phyloP scores from a whole-genome alignment of 129 eudicot species.

The Saussurea involucrata region DNA sequence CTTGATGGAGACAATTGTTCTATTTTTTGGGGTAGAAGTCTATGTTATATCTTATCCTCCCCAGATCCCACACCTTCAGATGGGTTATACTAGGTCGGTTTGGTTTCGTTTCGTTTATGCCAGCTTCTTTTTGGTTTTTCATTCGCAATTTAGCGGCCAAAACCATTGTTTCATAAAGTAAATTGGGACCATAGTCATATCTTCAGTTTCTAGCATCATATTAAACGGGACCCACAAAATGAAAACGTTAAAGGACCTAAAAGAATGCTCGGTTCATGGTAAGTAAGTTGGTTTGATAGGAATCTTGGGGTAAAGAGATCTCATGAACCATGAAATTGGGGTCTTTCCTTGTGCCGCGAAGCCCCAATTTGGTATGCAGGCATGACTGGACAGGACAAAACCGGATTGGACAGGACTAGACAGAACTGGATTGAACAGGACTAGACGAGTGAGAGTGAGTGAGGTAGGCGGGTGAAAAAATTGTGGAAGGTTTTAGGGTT shows the following conservation, averaged over 20 bases:
- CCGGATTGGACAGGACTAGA: neutral
- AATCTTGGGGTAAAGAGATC: no score
- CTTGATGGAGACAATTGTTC: no score
- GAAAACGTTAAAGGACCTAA: neutral
- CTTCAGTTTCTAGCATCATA: constrained; percentile 3
- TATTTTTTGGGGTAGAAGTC: neutral
- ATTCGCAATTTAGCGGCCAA: no score
- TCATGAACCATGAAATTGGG: no score
- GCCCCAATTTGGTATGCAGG: neutral
- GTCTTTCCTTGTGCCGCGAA: no score
- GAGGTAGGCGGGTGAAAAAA: neutral
- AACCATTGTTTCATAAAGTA: neutral
- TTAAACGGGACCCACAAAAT: neutral
- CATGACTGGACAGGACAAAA: neutral
- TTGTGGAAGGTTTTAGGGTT: no score
- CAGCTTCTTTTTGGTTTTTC: neutral
- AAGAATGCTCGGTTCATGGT: no score
- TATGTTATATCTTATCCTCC: neutral
- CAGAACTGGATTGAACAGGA: neutral
- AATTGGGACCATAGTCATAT: neutral
- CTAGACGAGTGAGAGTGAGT: neutral
- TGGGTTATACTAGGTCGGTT: neutral
- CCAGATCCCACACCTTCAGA: neutral
- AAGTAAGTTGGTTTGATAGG: no score
- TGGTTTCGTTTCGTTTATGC: neutral